Evolutionary conservation across 257 asterid genomes (phyloP).

Genomic region (Solanum sitiens): DNA sequence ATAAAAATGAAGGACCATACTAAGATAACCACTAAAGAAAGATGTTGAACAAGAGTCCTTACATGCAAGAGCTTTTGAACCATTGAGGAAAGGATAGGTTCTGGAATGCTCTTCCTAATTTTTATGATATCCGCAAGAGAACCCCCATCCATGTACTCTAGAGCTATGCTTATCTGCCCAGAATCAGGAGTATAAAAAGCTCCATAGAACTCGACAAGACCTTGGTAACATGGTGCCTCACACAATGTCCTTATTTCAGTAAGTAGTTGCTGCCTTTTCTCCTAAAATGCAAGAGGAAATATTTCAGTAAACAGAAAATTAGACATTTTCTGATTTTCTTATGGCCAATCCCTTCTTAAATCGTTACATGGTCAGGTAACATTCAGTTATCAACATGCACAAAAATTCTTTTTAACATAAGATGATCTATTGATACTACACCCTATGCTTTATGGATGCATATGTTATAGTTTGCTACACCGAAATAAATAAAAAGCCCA

Average conservation of each 20-base stretch:
- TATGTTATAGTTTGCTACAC: neutral
- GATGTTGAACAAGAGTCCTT: conserved; percentile 16
- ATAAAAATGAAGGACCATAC: neutral
- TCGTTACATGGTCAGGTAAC: neutral
- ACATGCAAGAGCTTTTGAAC: conserved; percentile 81
- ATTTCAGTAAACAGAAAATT: conserved; percentile 1
- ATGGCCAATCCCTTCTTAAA: neutral
- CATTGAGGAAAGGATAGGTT: conserved; percentile 68
- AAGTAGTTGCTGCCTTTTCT: conserved; percentile 94
- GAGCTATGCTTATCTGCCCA: conserved; percentile 95
- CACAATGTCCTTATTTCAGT: conserved; percentile 91
- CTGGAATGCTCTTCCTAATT: conserved; percentile 59
- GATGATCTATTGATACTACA: neutral
- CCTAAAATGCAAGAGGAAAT: conserved; percentile 38
- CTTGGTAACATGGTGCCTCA: conserved; percentile 88
- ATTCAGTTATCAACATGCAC: neutral
- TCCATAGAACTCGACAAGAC: conserved; percentile 91
- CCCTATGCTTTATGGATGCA: neutral
- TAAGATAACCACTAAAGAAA: neutral
- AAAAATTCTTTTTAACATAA: neutral
- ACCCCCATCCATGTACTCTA: conserved; percentile 98
- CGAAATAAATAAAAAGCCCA: neutral
- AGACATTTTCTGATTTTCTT: neutral
- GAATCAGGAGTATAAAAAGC: conserved; percentile 97
- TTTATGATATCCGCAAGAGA: conserved; percentile 83